Evolutionary conservation across 2,329 filamentous ascomycete species (phyloP), one percentile per base, ranked within the genome.

Genomic region (Penicillium vulpinum): DNA sequence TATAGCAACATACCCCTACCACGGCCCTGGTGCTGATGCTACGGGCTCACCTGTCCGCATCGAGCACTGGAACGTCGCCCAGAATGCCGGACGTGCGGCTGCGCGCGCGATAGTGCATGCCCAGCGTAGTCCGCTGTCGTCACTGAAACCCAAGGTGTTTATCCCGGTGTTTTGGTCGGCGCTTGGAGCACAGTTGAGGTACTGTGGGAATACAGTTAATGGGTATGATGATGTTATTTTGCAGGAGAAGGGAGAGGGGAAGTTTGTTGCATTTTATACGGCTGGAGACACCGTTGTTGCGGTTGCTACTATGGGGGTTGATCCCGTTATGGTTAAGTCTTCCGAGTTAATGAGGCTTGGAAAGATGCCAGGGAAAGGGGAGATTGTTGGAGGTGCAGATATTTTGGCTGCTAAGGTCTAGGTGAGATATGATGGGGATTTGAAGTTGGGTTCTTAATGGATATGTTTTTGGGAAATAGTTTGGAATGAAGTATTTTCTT

Each of bases 41-140:
- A 82, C 81, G 43, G 40, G 48, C 3, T 35, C 49, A 7, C 82
- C 83, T 18, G 85, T 89, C 0, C 88, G 94, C 61, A 97, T 97
- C 70, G 94, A 99, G 80, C 94, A 99, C 74, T 99, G 94, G 94
- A 93, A 97, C 75, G 94, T 99, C 3, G 94, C 94, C 5, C 94
- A 97, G 71, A 97, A 97, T 69, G 82, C 90, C 2, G 94, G 94
- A 3, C 89, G 93, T 41, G 83, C 84, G 24, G 93, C 89, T 1
- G 94, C 92, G 2, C 81, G 81, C 51, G 85, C 90, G 66, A 96
- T 99, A 69, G 83, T 86, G 63, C 81, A 88, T 67, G 83, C 88
- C 0, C 60, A 62, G 18, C 59, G 64, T 7, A 52, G 62, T 2
- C 56, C 67, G 1, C 57, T 69, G 75, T 62, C 62, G 3, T 65